phyloP scores from a whole-genome alignment of 257 asterid species.

The Solanum appendiculatum region DNA sequence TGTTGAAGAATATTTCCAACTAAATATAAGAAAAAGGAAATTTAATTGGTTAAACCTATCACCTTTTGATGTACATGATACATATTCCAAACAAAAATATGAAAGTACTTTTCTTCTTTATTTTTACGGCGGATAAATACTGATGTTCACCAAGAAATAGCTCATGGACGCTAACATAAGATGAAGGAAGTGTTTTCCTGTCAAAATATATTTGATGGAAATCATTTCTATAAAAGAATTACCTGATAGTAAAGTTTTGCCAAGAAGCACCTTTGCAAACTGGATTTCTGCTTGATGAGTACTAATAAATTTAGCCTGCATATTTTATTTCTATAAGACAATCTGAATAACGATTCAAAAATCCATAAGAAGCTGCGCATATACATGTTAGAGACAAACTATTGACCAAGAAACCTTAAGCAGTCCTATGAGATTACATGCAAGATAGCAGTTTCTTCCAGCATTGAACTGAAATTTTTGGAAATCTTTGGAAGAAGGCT shows the following conservation, averaged over 20 bases:
- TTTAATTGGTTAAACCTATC: not conserved
- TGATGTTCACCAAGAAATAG: not conserved
- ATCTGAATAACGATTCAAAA: not conserved
- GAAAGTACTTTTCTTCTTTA: not conserved
- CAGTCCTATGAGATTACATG: not conserved
- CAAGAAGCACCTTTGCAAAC: constrained; percentile 34
- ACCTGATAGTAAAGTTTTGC: constrained; percentile 48
- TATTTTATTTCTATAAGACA: not conserved
- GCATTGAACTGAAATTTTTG: not conserved
- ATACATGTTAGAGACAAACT: not conserved
- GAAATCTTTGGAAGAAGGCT: not conserved
- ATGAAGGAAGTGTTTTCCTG: not conserved
- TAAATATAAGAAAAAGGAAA: constrained; percentile 2
- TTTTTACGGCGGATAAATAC: not conserved
- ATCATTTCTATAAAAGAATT: not conserved
- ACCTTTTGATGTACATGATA: not conserved
- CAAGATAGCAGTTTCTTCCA: not conserved
- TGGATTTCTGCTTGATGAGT: constrained; percentile 56
- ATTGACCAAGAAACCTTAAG: not conserved
- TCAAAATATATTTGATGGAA: not conserved
- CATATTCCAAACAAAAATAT: not conserved
- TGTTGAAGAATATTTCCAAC: constrained; percentile 31
- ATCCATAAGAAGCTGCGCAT: not conserved
- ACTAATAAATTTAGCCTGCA: constrained; percentile 59
- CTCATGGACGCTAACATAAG: not conserved